Percentiles rank a stretch among this genome's conserved stretches.
Conservation (phyloP, 2,329 filamentous ascomycete species). For the Arthrobotrys iridis region DNA sequence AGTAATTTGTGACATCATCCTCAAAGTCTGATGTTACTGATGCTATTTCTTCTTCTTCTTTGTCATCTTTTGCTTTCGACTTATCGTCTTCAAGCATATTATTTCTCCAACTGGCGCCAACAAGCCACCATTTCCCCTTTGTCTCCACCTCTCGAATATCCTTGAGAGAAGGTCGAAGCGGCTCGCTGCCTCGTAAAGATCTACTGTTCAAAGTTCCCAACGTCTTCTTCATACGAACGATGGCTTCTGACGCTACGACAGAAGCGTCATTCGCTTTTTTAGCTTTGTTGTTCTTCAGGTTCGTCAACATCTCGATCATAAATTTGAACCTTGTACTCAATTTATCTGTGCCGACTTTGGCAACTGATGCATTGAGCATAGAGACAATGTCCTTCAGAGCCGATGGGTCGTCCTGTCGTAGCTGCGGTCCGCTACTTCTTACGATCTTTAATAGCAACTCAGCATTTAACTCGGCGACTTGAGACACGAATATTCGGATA, state of each 20-base stretch:
- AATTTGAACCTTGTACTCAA: slow-evolving; percentile 91
- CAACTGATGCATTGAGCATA: slow-evolving; percentile 77
- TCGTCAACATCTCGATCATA: slow-evolving; percentile 96
- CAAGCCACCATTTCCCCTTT: slow-evolving; percentile 97
- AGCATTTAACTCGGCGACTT: slow-evolving; percentile 84
- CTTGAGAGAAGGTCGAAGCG: slow-evolving; percentile 79
- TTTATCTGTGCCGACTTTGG: slow-evolving; percentile 73
- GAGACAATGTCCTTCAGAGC: slow-evolving; percentile 88
- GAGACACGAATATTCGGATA: slow-evolving; percentile 77
- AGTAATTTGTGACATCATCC: slow-evolving; percentile 70
- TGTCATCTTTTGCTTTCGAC: not conserved
- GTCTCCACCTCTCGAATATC: slow-evolving; percentile 86
- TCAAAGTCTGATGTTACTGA: slow-evolving; percentile 21
- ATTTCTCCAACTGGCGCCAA: slow-evolving; percentile 87
- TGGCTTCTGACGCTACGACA: slow-evolving; percentile 79
- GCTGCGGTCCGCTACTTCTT: slow-evolving; percentile 79
- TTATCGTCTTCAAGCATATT: slow-evolving; percentile 55
- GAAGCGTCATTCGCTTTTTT: slow-evolving; percentile 71
- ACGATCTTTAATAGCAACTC: slow-evolving; percentile 87
- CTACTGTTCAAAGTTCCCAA: slow-evolving; percentile 78
- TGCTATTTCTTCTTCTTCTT: not conserved
- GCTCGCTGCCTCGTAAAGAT: slow-evolving; percentile 77
- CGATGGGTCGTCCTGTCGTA: slow-evolving; percentile 88
- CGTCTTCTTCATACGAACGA: slow-evolving; percentile 86
- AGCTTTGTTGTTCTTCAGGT: slow-evolving; percentile 94